A percentile compares a stretch with the other conserved stretches of the same genome.
Conservation (phyloP, 2,329 filamentous ascomycete species). For the Rhinocladiella similis region DNA sequence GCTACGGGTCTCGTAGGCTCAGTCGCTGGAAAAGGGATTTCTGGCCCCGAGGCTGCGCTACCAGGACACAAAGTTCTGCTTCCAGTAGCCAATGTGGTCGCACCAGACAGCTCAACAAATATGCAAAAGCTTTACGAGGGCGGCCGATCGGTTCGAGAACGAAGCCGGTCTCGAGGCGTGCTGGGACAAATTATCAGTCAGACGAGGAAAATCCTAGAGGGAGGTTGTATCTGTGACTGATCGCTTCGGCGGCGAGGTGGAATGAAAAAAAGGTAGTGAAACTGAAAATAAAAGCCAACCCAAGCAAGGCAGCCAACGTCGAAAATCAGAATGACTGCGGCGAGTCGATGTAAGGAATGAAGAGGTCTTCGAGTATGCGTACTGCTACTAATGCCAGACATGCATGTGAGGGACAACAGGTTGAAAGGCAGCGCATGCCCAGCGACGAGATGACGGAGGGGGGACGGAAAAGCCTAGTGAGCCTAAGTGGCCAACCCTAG, state of each 20-base stretch:
- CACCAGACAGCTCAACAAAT: background rate
- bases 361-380: background rate
- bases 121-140: background rate
- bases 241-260: background rate
- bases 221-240: background rate
- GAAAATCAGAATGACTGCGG: background rate
- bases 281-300: background rate
- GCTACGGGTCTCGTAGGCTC: background rate
- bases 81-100: background rate
- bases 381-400: background rate
- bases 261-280: no score
- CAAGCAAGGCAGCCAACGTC: background rate
- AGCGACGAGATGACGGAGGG: conserved; percentile 2
- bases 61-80: no score
- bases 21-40: background rate
- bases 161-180: background rate
- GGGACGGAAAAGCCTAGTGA: background rate
- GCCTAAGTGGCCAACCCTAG: background rate
- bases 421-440: background rate
- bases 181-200: background rate
- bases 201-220: background rate
- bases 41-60: no score
- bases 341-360: background rate
- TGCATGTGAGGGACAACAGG: background rate
- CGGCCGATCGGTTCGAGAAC: background rate